These are phyloP conservation scores for Diplotaxis tenuifolia DNA, from an alignment of 345 rosid genomes.

Conservation along the genomic window DNA sequence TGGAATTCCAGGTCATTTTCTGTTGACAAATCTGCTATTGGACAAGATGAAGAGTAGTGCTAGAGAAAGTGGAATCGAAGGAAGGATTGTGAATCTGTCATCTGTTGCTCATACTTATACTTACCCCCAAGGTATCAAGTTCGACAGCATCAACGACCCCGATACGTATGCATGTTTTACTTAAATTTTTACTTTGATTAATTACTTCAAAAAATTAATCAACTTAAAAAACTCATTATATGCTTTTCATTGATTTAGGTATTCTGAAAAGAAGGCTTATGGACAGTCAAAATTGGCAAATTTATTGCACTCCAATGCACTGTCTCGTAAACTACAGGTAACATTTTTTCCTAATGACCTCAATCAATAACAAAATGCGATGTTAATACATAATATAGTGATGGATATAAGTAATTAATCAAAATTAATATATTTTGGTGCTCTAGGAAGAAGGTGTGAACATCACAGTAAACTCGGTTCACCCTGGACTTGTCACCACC, in stretches of 20 bases:
- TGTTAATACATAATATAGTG: background rate
- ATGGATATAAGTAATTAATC: background rate
- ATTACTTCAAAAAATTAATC: background rate
- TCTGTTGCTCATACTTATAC: slow-evolving; percentile 78
- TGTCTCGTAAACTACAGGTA: slow-evolving; percentile 69
- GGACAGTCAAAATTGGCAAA: slow-evolving; percentile 92
- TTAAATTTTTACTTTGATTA: background rate
- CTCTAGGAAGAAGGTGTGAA: slow-evolving; percentile 75
- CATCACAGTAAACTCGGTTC: slow-evolving; percentile 76
- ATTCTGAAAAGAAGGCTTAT: slow-evolving; percentile 79
- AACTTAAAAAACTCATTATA: background rate
- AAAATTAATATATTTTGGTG: background rate
- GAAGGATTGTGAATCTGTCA: slow-evolving; percentile 85
- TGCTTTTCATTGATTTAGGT: slow-evolving; percentile 42
- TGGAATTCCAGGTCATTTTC: slow-evolving; percentile 72
- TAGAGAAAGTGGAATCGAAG: slow-evolving; percentile 55
- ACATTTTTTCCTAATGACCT: too few species aligned
- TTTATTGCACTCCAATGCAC: slow-evolving; percentile 77
- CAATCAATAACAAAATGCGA: too few species aligned
- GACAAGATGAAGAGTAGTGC: slow-evolving; percentile 76
- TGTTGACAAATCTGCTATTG: slow-evolving; percentile 74
- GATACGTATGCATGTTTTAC: slow-evolving; percentile 36
- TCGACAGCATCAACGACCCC: slow-evolving; percentile 52
- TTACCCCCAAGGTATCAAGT: slow-evolving; percentile 58
- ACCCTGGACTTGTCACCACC: slow-evolving; percentile 89